Conservation (phyloP, 2,329 filamentous ascomycete genomes). For the Neonectria ditissima region DNA sequence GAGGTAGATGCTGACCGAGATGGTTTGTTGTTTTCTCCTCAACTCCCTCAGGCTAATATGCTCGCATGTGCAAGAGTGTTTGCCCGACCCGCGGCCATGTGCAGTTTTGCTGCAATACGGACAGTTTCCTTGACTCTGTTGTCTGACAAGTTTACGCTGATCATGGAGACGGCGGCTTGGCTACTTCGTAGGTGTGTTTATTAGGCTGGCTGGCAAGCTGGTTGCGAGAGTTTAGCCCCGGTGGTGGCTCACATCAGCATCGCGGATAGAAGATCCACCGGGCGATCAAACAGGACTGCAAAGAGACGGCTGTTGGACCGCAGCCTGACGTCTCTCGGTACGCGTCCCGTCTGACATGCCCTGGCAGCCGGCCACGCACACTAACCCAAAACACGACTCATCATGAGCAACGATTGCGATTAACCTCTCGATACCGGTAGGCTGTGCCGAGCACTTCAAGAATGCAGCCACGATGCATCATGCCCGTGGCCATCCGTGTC, state of each 20-base stretch:
- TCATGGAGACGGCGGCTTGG: not conserved
- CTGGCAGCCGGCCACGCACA: no score
- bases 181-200: not conserved
- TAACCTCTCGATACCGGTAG: no score
- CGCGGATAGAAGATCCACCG: not conserved
- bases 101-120: no score
- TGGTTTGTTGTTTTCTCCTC: not conserved
- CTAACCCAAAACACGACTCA: not conserved
- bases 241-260: slow-evolving; percentile 41
- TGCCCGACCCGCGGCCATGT: not conserved
- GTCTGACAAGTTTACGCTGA: not conserved
- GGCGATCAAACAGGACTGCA: not conserved
- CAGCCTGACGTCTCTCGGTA: not conserved
- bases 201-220: not conserved
- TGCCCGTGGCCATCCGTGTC: not conserved
- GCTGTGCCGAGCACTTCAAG: not conserved
- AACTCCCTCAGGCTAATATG: not conserved
- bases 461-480: not conserved
- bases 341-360: not conserved
- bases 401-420: not conserved
- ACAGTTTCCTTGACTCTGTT: not conserved
- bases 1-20: not conserved
- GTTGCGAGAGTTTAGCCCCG: not conserved
- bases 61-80: not conserved
- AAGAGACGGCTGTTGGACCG: not conserved